These are phyloP conservation scores for Saturnispora halmiae DNA, from an alignment of 805 yeast species.

Conservation along the genomic window DNA sequence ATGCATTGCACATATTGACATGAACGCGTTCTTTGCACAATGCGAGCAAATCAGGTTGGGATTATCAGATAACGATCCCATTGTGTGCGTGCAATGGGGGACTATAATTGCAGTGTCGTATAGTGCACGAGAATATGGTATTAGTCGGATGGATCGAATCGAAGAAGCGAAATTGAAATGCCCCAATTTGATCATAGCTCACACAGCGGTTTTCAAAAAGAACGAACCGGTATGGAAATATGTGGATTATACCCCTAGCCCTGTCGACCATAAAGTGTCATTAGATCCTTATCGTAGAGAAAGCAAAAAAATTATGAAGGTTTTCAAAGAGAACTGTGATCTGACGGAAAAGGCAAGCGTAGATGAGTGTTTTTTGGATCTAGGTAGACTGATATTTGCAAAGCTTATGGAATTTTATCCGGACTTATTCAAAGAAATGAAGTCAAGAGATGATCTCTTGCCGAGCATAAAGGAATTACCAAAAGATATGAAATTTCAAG, in stretches of 20 bases:
- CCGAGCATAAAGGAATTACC: slow-evolving; percentile 37
- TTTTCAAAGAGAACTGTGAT: slow-evolving; percentile 55
- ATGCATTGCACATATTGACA: slow-evolving; percentile 76
- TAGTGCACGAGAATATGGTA: slow-evolving; percentile 80
- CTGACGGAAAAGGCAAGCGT: slow-evolving; percentile 88
- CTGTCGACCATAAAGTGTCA: slow-evolving; percentile 68
- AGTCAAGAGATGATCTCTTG: slow-evolving; percentile 21
- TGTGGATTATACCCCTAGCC: slow-evolving; percentile 47
- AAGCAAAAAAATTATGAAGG: slow-evolving; percentile 63
- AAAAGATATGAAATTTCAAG: slow-evolving; percentile 23
- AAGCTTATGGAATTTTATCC: slow-evolving; percentile 42
- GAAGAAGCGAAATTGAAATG: slow-evolving; percentile 66
- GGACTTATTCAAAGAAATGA: slow-evolving; percentile 21
- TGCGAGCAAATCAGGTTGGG: slow-evolving; percentile 75
- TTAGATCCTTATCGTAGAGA: slow-evolving; percentile 88
- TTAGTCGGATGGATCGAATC: slow-evolving; percentile 66
- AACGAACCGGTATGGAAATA: slow-evolving; percentile 84
- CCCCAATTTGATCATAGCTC: slow-evolving; percentile 68
- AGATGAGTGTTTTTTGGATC: slow-evolving; percentile 84
- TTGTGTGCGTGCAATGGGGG: slow-evolving; percentile 92
- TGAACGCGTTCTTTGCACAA: slow-evolving; percentile 95
- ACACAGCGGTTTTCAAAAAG: slow-evolving; percentile 86
- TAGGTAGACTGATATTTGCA: slow-evolving; percentile 55
- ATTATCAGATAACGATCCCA: slow-evolving; percentile 59
- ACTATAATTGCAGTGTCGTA: slow-evolving; percentile 83